These are phyloP conservation scores for Pezicula carpinea DNA, from an alignment of 2,329 filamentous ascomycete species.

Conservation along the genomic window DNA sequence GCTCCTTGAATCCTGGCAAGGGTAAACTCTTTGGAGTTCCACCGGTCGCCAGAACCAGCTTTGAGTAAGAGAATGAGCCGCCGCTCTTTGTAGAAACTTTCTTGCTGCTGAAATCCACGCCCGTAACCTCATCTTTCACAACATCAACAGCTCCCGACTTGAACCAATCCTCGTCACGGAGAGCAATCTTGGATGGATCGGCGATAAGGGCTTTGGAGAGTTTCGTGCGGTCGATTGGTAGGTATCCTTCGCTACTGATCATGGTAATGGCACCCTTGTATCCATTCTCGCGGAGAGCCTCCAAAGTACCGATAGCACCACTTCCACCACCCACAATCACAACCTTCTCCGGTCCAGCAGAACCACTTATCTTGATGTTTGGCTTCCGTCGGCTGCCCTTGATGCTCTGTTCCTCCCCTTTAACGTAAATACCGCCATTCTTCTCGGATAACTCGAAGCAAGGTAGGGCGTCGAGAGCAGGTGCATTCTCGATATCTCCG, in stretches of 20 bases:
- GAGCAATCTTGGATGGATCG: slow-evolving; percentile 73
- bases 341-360: slow-evolving; percentile 56
- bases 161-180: slow-evolving; percentile 75
- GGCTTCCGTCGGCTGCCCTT: slow-evolving; percentile 71
- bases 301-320: slow-evolving; percentile 74
- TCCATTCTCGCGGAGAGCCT: slow-evolving; percentile 76
- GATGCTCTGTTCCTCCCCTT: slow-evolving; percentile 72
- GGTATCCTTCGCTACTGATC: slow-evolving; percentile 77
- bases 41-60: slow-evolving; percentile 86
- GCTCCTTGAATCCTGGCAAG: slow-evolving; percentile 77
- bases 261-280: slow-evolving; percentile 78
- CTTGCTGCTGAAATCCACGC: slow-evolving; percentile 71
- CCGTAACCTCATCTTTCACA: slow-evolving; percentile 60
- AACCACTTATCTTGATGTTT: slow-evolving; percentile 63
- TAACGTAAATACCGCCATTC: slow-evolving; percentile 79
- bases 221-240: slow-evolving; percentile 90
- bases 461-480: slow-evolving; percentile 79
- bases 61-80: slow-evolving; percentile 71
- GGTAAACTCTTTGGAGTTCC: slow-evolving; percentile 73
- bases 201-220: slow-evolving; percentile 88
- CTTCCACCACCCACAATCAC: slow-evolving; percentile 88
- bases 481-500: slow-evolving; percentile 93
- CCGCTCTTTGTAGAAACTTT: slow-evolving; percentile 71
- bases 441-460: slow-evolving; percentile 78
- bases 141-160: slow-evolving; percentile 54